phyloP scores from a whole-genome alignment of 371 early-diverging fungal genomes.

The Syncephalis plumigaleata region DNA sequence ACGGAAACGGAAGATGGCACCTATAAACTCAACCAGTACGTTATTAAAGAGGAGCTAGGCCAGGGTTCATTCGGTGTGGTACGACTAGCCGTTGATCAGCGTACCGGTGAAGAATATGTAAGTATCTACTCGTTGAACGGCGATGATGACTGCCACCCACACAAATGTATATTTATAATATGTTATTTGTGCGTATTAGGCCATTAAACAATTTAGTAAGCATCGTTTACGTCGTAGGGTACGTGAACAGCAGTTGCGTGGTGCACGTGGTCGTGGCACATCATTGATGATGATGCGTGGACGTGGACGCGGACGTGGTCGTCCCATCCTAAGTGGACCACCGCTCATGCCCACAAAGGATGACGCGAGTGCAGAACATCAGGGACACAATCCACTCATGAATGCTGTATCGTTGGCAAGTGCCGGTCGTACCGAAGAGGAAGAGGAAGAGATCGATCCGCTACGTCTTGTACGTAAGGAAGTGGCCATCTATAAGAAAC shows the following conservation, averaged over 20 bases:
- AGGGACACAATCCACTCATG: too few species aligned
- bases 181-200: conserved; percentile 20
- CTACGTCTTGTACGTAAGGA: conserved; percentile 78
- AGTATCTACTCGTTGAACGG: too few species aligned
- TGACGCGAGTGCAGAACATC: conserved; percentile 2
- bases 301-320: conserved; percentile 19
- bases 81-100: conserved; percentile 46
- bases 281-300: conserved; percentile 10
- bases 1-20: conserved; percentile 46
- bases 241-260: conserved; percentile 35
- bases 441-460: conserved; percentile 24
- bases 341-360: not conserved
- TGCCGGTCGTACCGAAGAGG: not conserved
- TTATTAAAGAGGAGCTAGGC: conserved; percentile 56
- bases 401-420: too few species aligned
- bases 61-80: conserved; percentile 84
- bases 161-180: not conserved
- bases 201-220: conserved; percentile 86
- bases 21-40: conserved; percentile 64
- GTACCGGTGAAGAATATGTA: conserved; percentile 35
- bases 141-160: too few species aligned
- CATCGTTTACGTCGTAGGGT: conserved; percentile 41
- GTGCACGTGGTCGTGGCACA: conserved; percentile 18
- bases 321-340: conserved; percentile 5
- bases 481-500: conserved; percentile 85